phyloP scores from a whole-genome alignment of 352 stramenopile genomes.

The Phytophthora cactorum region DNA sequence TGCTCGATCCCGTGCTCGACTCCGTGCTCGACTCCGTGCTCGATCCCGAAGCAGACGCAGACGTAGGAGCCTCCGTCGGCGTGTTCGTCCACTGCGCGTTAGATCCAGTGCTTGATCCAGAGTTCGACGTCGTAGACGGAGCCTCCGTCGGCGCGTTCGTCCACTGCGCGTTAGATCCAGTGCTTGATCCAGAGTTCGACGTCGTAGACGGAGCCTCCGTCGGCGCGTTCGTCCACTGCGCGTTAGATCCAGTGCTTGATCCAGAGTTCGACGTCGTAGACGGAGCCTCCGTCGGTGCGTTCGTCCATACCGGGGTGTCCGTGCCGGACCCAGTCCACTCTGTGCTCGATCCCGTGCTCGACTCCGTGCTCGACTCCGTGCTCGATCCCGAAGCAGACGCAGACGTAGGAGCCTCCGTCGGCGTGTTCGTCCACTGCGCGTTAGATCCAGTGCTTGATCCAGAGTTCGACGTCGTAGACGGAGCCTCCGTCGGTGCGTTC shows the following conservation, averaged over 20 bases:
- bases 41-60: slow-evolving; percentile 2
- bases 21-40: neutral
- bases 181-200: neutral
- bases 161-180: neutral
- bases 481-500: slow-evolving; percentile 4
- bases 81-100: neutral
- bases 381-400: slow-evolving; percentile 6
- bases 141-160: slow-evolving; percentile 10
- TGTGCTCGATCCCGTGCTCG: neutral
- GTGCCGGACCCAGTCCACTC: neutral
- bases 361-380: neutral
- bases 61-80: neutral
- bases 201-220: neutral
- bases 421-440: slow-evolving; percentile 8
- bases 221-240: slow-evolving; percentile 2
- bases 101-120: slow-evolving; percentile 1
- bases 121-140: neutral
- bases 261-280: neutral
- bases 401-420: neutral
- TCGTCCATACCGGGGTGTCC: neutral
- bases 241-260: neutral
- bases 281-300: slow-evolving; percentile 5
- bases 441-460: neutral
- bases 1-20: no score
- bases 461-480: neutral